These are phyloP conservation scores for Plantago coronopus DNA, from an alignment of 305 asterid species.

Conservation along the genomic window DNA sequence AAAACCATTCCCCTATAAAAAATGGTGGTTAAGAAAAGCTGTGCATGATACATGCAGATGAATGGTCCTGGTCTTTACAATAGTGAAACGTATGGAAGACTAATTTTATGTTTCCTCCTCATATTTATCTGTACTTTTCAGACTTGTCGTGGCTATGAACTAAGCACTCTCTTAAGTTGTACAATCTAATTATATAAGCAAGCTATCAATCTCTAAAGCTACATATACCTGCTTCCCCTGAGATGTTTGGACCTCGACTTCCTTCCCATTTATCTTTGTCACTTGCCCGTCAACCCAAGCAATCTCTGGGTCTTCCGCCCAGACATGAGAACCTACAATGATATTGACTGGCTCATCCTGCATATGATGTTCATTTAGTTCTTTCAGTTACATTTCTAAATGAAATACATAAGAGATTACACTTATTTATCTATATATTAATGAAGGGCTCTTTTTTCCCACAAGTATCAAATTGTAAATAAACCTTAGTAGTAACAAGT, in stretches of 20 bases:
- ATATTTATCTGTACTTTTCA: not conserved
- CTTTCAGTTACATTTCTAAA: slow-evolving; percentile 13
- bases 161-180: slow-evolving; percentile 2
- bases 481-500: not conserved
- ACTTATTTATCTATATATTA: slow-evolving; percentile 10
- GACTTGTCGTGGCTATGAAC: not conserved
- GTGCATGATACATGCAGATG: not conserved
- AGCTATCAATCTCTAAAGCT: slow-evolving; percentile 14
- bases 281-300: slow-evolving; percentile 80
- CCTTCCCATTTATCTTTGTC: slow-evolving; percentile 51
- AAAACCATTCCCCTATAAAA: not conserved
- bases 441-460: slow-evolving; percentile 11
- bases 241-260: slow-evolving; percentile 55
- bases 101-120: not conserved
- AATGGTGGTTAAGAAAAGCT: not conserved
- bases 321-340: slow-evolving; percentile 74
- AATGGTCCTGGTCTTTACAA: not conserved
- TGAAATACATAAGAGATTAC: not conserved
- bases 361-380: slow-evolving; percentile 24
- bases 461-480: not conserved
- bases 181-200: slow-evolving; percentile 4
- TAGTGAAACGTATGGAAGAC: not conserved
- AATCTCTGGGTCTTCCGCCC: slow-evolving; percentile 71
- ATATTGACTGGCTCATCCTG: slow-evolving; percentile 73
- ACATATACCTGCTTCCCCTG: slow-evolving; percentile 62